phyloP scores from a whole-genome alignment of 805 yeast species.

The Candida sithepensis region DNA sequence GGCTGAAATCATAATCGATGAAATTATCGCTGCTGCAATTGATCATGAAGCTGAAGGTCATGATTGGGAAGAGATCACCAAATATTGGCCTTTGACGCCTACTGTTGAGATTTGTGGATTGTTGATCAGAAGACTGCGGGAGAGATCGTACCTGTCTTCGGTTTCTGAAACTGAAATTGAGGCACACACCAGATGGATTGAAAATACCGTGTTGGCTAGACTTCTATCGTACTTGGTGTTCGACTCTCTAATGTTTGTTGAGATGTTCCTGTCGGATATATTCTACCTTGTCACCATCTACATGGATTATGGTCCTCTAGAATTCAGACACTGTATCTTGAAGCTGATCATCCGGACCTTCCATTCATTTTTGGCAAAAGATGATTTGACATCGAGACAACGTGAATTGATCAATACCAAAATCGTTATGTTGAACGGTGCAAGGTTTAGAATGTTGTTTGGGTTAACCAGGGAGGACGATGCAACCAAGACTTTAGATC shows the following conservation, averaged over 20 bases:
- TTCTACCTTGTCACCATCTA: constrained; percentile 62
- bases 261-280: constrained; percentile 67
- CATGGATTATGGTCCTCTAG: constrained; percentile 47
- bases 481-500: constrained; percentile 13
- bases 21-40: constrained; percentile 66
- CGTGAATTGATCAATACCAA: constrained; percentile 43
- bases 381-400: constrained; percentile 40
- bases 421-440: constrained; percentile 49
- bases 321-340: constrained; percentile 59
- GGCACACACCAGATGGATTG: constrained; percentile 62
- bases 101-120: constrained; percentile 70
- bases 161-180: constrained; percentile 43
- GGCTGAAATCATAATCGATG: constrained; percentile 60
- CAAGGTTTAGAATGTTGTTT: constrained; percentile 62
- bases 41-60: constrained; percentile 76
- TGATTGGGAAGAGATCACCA: constrained; percentile 60
- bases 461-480: constrained; percentile 59
- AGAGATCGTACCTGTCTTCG: constrained; percentile 47
- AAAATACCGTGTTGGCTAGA: constrained; percentile 62
- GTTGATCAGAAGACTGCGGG: constrained; percentile 54
- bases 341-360: constrained; percentile 62
- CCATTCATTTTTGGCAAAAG: constrained; percentile 63
- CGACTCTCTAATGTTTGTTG: constrained; percentile 59
- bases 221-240: constrained; percentile 65
- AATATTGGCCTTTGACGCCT: constrained; percentile 62